phyloP scores from a whole-genome alignment of 108 stramenopile genomes.

The Pseudonitzschia pungens region DNA sequence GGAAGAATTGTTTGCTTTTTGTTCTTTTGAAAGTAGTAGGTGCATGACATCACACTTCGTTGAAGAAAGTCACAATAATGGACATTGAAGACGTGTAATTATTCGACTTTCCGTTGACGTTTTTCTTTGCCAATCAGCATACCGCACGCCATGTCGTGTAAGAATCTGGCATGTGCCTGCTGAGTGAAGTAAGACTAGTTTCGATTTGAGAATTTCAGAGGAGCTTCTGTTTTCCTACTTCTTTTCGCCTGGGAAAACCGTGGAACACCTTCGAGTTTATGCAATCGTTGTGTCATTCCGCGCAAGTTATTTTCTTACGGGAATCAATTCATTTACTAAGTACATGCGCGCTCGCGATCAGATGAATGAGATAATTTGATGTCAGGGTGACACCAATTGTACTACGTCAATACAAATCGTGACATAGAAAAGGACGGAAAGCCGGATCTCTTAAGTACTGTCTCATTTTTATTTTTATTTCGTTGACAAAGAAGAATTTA shows the following conservation, averaged over 20 bases:
- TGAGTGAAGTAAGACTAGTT: neutral
- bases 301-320: neutral
- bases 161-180: neutral
- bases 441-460: too few species aligned
- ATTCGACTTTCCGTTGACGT: neutral
- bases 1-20: conserved; percentile 1
- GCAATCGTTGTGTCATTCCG: neutral
- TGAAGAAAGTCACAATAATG: too few species aligned
- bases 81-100: neutral
- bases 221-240: neutral
- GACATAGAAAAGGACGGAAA: too few species aligned
- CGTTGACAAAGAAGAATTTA: neutral
- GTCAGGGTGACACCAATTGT: neutral
- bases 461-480: neutral
- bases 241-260: neutral
- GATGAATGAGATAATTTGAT: neutral
- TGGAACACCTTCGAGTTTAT: neutral
- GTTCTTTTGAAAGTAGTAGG: neutral
- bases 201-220: neutral
- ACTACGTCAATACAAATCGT: neutral
- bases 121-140: neutral
- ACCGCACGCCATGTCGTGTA: neutral
- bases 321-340: neutral
- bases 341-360: neutral
- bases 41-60: too few species aligned